Conservation (phyloP, 2,329 filamentous ascomycete genomes). For the Sporothrix protearum region DNA sequence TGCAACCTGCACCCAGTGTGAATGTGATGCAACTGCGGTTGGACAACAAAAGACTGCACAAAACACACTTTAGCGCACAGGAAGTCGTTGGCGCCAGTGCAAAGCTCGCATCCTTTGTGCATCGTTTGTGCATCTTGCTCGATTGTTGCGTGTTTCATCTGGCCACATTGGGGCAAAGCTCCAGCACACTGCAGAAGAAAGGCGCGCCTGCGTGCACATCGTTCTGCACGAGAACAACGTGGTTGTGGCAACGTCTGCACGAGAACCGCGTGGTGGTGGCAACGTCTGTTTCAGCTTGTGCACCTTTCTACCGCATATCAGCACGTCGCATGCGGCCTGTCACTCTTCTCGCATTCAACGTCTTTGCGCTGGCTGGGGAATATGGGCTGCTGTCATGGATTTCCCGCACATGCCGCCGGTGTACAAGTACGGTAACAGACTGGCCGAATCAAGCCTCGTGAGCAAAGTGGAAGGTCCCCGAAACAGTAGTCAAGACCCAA, state of each 20-base stretch:
- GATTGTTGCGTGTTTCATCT: not conserved
- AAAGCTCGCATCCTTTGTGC: not conserved
- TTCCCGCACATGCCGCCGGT: not conserved
- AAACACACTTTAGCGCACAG: not conserved
- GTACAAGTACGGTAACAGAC: not conserved
- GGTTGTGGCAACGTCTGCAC: not conserved
- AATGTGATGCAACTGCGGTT: not conserved
- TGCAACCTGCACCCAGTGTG: not conserved
- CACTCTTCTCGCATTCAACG: not conserved
- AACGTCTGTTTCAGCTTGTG: conserved; percentile 3
- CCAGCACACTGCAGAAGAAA: not conserved
- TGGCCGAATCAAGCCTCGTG: not conserved
- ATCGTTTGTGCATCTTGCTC: not conserved
- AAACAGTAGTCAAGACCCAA: too few species aligned
- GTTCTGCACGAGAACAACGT: not conserved
- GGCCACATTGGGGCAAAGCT: not conserved
- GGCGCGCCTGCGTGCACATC: not conserved
- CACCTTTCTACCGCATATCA: too few species aligned
- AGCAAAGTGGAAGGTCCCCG: too few species aligned
- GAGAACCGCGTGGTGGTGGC: not conserved
- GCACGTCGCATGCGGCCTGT: not conserved
- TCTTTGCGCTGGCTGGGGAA: not conserved
- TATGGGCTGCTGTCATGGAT: not conserved
- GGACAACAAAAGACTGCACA: not conserved
- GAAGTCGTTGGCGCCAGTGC: not conserved